These are phyloP conservation scores for Coemansia sp. DNA, from an alignment of 192 early-diverging fungal species.

Conservation along the genomic window DNA sequence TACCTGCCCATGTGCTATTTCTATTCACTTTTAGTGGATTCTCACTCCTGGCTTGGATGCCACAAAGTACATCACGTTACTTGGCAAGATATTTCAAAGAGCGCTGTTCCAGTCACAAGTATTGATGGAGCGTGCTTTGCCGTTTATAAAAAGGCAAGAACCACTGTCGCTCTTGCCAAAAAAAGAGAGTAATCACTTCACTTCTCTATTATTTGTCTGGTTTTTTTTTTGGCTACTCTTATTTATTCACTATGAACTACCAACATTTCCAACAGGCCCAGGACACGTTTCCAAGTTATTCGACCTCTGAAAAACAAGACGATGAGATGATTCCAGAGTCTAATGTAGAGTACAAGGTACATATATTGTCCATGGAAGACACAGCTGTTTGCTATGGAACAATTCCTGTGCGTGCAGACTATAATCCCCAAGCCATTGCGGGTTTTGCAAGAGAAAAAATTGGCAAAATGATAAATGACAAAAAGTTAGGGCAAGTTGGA, in stretches of 20 bases:
- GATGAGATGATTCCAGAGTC: too few relatives aligned
- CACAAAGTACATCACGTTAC: background rate
- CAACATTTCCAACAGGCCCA: background rate
- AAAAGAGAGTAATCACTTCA: background rate
- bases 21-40: background rate
- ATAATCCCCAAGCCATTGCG: background rate
- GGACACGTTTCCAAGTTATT: background rate
- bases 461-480: background rate
- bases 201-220: background rate
- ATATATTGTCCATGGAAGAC: background rate
- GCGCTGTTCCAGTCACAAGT: background rate
- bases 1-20: background rate
- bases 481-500: background rate
- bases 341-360: background rate
- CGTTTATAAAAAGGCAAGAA: background rate
- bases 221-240: background rate
- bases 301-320: too few relatives aligned
- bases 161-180: background rate
- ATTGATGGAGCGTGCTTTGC: too few relatives aligned
- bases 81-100: background rate
- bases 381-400: background rate
- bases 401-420: background rate
- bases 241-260: background rate
- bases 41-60: background rate
- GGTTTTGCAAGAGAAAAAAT: background rate